These are phyloP conservation scores for Suaeda aralocaspica DNA, from an alignment of 148 eudicot genomes.

Conservation along the genomic window DNA sequence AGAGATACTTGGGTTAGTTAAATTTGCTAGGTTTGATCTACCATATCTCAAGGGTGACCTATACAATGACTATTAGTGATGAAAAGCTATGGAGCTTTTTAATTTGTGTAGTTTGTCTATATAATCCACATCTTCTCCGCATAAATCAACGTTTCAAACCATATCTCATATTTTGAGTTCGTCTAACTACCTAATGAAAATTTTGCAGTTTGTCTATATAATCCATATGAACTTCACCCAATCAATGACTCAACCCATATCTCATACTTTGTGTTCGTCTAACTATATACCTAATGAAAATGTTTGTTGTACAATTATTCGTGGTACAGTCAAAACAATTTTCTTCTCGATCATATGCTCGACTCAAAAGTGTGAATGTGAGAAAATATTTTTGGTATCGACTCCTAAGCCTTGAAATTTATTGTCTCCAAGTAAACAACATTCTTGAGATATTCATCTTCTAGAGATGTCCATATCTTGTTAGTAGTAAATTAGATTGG, in stretches of 20 bases:
- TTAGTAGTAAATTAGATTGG: not conserved
- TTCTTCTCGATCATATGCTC: too few relatives aligned
- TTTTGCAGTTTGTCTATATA: too few relatives aligned
- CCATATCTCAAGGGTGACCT: constrained; percentile 21
- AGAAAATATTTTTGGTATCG: not conserved
- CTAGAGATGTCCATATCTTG: constrained; percentile 17
- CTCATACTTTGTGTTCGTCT: not conserved
- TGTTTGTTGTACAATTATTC: too few relatives aligned
- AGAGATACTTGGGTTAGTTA: constrained; percentile 16
- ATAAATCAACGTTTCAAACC: not conserved
- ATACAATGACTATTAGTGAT: constrained; percentile 20
- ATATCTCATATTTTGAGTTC: not conserved
- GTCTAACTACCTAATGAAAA: not conserved
- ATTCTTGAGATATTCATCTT: constrained; percentile 22
- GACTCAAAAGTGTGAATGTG: not conserved
- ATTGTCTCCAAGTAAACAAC: constrained; percentile 17
- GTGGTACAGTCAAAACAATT: too few relatives aligned
- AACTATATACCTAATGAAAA: not conserved
- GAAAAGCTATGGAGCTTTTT: constrained; percentile 2
- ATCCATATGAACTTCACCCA: not conserved
- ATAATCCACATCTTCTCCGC: not conserved
- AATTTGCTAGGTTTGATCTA: constrained; percentile 10
- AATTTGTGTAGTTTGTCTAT: not conserved
- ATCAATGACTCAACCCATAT: not conserved
- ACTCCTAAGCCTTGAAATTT: not conserved